Conservation (phyloP, 2,329 filamentous ascomycete species). For the Monilinia fructigena region DNA sequence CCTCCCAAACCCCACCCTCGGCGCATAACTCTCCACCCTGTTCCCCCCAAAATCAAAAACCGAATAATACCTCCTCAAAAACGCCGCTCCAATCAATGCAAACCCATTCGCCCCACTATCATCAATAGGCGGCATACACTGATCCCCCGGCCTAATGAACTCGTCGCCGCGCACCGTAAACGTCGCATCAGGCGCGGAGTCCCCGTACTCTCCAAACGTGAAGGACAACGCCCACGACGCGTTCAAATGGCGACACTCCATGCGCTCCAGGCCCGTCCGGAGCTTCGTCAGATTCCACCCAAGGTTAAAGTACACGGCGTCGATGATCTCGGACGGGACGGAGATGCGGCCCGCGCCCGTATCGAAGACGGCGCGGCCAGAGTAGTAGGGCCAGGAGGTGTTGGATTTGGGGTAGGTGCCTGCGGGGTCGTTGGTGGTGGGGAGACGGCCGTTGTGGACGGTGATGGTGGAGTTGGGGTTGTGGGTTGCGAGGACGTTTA, state of each 20-base stretch:
- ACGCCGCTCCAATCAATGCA: neutral
- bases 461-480: neutral
- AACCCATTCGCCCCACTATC: neutral
- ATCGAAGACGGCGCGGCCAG: slow-evolving; percentile 10
- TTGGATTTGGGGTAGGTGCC: neutral
- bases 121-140: slow-evolving; percentile 10
- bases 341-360: slow-evolving; percentile 15
- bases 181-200: neutral
- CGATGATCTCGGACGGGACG: neutral
- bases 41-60: slow-evolving; percentile 12
- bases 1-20: neutral
- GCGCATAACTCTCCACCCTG: neutral
- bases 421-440: neutral
- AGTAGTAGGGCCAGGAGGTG: neutral
- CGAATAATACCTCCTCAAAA: slow-evolving; percentile 5
- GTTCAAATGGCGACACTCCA: slow-evolving; percentile 7
- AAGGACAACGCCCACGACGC: slow-evolving; percentile 14
- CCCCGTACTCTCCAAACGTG: neutral
- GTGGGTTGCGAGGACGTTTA: neutral
- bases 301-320: neutral
- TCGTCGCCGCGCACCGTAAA: slow-evolving; percentile 11
- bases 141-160: neutral
- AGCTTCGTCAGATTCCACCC: slow-evolving; percentile 10
- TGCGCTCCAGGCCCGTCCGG: neutral
- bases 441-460: neutral